Base-by-base conservation (phyloP, 2,329 filamentous ascomycete species). In the Lecanicillium sp. region DNA sequence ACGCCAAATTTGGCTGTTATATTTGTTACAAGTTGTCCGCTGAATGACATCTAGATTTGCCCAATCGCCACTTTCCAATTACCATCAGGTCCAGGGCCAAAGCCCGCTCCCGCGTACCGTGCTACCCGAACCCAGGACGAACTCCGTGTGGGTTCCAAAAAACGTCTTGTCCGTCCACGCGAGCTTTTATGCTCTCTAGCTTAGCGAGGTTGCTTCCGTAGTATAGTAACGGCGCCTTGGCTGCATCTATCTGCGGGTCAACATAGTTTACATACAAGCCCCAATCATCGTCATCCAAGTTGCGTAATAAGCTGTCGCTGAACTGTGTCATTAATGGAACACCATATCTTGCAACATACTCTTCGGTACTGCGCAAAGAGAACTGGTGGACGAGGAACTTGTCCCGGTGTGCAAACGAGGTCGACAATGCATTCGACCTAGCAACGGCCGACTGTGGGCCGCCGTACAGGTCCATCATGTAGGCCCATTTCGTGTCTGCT, bases 231-330 rank as follows among this genome's bases (percentile, higher is more conserved):
- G 71, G 65, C 3, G 72, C 72, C n/a, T 59, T 59, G 2, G 58
- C 58, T n/a, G 62, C 58, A 49, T 60, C 58, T 41, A 73, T 57
- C 31, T 56, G 61, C 0, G 70, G 62, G 47, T 76, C 72, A 4
- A 70, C 64, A 37, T 75, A 76, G 57, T 75, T 75, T 46, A 68
- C 57, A 45, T 75, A 76, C 41, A 66, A 66, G 14, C 66, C 68
- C 53, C 68, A 71, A 7, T 56, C 47, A 2, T 55, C 59, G 27
- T 58, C 47, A 10, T 55, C 52, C 53, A 64, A 55, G 14, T 51
- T 53, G 11, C 54, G 49, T 20, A 54, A 57, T 34, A 66, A 53
- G 7, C 54, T 58, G 10, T 60, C 54, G 43, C 65, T 62, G 50
- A 68, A 61, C 61, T 60, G 27, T 68, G 57, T 28, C 69, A 52